Evolutionary conservation across 2,329 filamentous ascomycete genomes (phyloP), one percentile per base, ranked within the genome.

Genomic region (Chalaropsis thielavioides): DNA sequence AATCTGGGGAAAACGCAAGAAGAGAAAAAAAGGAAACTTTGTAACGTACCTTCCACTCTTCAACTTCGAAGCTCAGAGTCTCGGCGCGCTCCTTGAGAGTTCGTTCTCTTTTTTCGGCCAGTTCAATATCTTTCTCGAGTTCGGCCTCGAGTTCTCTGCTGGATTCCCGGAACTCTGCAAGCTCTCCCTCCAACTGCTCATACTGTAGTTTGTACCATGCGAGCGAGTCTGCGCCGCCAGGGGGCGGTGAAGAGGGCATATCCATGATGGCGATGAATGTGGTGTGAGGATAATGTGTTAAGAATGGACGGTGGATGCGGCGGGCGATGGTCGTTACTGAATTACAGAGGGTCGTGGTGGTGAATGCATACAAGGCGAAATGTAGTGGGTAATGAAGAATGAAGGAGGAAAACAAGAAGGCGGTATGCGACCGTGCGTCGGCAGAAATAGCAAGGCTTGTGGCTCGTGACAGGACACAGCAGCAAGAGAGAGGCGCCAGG

Each of bases 121-220:
- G 88, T 71, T 97, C 92, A 66, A 99, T 87, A 74, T 99, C 94
- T 78, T 92, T 95, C 76, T 99, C 94, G 63, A 99, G 80, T 76
- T 97, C 94, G 60, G 88, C 84, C 75, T 99, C 94, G 38, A 99
- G 82, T 75, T 97, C 94, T 74, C 90, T 89, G 75, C 92, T 96
- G 64, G 91, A 96, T 66, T 90, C 82, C 72, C 96, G 90, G 74
- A 99, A 99, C 72, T 99, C 94, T 68, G 89, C 84, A 68, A 99
- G 83, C 75, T 99, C 94, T 63, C 85, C 80, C 76, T 96, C 94
- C 44, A 99, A 82, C 73, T 90, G 85, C 76, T 95, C 91, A 77
- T 97, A 97, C 75, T 97, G 92, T 64, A 85, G 77, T 79, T 99
- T 99, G 83, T 97, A 99, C 83, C 94, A 96, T 66, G 87, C 82